Evolutionary conservation across 441 rosid genomes (phyloP).

Genomic region (Jatropha podagrica): DNA sequence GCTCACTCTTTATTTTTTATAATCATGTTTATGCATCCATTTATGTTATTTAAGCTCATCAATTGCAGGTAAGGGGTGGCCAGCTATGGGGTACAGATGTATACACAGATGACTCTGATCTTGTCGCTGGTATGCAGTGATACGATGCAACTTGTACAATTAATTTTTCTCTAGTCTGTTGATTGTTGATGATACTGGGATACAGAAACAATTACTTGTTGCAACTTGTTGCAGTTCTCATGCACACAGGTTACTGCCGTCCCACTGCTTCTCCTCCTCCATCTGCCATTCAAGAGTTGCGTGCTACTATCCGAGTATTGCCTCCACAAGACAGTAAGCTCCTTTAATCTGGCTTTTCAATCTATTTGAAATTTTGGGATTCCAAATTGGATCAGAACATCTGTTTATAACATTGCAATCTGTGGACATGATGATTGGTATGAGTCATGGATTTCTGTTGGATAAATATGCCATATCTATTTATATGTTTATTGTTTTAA

Average conservation of each 20-base stretch:
- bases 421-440: not conserved
- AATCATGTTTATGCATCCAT: not conserved
- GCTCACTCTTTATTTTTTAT: not conserved
- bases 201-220: constrained; percentile 25
- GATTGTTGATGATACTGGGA: constrained; percentile 14
- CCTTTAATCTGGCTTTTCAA: constrained; percentile 7
- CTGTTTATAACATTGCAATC: not conserved
- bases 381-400: not conserved
- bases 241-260: constrained; percentile 99
- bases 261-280: constrained; percentile 99
- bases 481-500: not conserved
- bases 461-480: not conserved
- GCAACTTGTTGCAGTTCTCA: constrained; percentile 71
- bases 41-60: not conserved
- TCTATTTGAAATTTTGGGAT: constrained; percentile 8
- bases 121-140: constrained; percentile 82
- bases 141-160: constrained; percentile 13
- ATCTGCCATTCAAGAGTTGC: constrained; percentile 89
- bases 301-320: constrained; percentile 78
- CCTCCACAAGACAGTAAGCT: constrained; percentile 93
- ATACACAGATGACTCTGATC: constrained; percentile 97
- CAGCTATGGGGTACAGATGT: constrained; percentile 98
- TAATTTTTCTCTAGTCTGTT: not conserved
- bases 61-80: constrained; percentile 88
- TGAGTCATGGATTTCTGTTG: not conserved